These are phyloP conservation scores for Acmispon strigosus DNA, from an alignment of 306 rosid species.

Conservation along the genomic window DNA sequence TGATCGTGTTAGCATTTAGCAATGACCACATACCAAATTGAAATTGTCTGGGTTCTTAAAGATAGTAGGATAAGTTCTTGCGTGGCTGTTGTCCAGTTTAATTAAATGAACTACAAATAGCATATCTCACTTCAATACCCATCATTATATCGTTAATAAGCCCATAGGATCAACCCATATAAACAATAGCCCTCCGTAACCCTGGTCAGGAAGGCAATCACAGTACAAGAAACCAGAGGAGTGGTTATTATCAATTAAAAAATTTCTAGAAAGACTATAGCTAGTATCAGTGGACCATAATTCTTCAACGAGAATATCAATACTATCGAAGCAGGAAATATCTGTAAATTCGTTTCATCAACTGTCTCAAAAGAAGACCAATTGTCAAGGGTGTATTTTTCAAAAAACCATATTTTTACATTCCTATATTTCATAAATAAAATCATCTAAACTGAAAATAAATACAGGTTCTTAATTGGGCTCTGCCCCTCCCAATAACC, in stretches of 20 bases:
- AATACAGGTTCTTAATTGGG: background rate
- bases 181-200: background rate
- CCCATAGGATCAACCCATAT: background rate
- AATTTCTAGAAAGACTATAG: background rate
- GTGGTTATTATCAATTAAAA: background rate
- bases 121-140: background rate
- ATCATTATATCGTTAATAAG: background rate
- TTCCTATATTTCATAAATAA: background rate
- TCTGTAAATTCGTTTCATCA: background rate
- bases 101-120: background rate
- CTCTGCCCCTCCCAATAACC: too few species aligned
- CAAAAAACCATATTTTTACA: background rate
- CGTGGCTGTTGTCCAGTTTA: background rate
- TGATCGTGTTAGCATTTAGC: background rate
- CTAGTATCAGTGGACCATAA: background rate
- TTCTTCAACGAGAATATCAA: background rate
- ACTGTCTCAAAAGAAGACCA: background rate
- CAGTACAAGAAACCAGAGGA: background rate
- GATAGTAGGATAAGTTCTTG: background rate
- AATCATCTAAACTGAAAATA: background rate
- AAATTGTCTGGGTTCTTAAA: background rate
- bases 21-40: background rate
- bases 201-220: background rate
- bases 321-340: background rate
- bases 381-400: background rate